phyloP scores from a whole-genome alignment of 495 filamentous ascomycete species.

The Trichoderma orchidacearum region DNA sequence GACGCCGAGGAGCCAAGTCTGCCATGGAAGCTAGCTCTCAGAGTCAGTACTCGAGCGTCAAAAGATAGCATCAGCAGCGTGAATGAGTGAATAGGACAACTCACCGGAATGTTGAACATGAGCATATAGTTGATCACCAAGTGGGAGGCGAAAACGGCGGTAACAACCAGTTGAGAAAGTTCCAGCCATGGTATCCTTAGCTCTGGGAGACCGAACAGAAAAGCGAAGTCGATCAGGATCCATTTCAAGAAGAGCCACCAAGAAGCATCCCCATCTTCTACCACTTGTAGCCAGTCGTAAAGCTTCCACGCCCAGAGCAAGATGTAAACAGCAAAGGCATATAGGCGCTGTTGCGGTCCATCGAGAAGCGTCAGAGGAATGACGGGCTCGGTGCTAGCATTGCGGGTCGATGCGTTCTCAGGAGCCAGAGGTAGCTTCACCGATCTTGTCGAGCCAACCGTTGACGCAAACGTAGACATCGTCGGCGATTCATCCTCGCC shows the following conservation, averaged over 20 bases:
- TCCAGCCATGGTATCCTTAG: slow-evolving; percentile 92
- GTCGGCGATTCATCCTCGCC: background rate
- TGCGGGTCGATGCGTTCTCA: slow-evolving; percentile 9
- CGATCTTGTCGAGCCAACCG: background rate
- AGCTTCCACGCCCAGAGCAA: slow-evolving; percentile 63
- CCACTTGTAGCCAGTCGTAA: slow-evolving; percentile 65
- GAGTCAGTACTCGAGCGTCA: slow-evolving; percentile 8
- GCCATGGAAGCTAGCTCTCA: slow-evolving; percentile 42
- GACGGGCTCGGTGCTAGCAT: slow-evolving; percentile 37
- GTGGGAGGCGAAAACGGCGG: slow-evolving; percentile 52
- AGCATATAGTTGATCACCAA: slow-evolving; percentile 62
- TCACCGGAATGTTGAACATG: slow-evolving; percentile 80
- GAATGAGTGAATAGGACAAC: slow-evolving; percentile 10
- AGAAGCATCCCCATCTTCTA: slow-evolving; percentile 64
- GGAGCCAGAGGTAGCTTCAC: slow-evolving; percentile 22
- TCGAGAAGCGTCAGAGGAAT: slow-evolving; percentile 67
- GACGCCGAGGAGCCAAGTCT: slow-evolving; percentile 51
- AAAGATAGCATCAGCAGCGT: background rate
- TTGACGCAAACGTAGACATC: background rate
- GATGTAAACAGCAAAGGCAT: slow-evolving; percentile 63
- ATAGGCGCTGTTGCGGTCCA: slow-evolving; percentile 77
- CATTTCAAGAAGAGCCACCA: slow-evolving; percentile 89
- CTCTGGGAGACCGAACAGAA: slow-evolving; percentile 71
- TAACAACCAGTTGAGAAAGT: slow-evolving; percentile 60
- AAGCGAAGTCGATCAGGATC: slow-evolving; percentile 67